Evolutionary conservation across 2,329 filamentous ascomycete species (phyloP).

Genomic region (Colletotrichum navitas): DNA sequence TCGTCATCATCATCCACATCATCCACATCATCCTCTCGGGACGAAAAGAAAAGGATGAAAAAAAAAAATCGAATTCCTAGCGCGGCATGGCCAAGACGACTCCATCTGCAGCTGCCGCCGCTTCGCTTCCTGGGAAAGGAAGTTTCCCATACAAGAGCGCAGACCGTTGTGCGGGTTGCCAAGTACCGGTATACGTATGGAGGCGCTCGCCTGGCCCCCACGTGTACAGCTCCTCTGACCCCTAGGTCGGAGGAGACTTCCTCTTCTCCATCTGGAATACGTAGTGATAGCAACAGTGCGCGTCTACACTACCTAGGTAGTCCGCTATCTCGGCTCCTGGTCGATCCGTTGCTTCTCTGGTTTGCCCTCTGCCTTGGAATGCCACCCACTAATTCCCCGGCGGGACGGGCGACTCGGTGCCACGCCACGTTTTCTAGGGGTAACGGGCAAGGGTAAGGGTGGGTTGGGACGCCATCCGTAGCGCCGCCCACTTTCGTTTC

Average conservation of each 20-base stretch:
- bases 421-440: background rate
- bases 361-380: conserved; percentile 11
- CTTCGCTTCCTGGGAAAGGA: background rate
- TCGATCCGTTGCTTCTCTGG: conserved; percentile 6
- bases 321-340: conserved; percentile 3
- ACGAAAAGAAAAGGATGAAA: too few relatives aligned
- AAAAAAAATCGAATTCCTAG: background rate
- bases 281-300: background rate
- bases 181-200: background rate
- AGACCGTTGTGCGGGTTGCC: conserved; percentile 5
- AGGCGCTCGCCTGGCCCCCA: background rate
- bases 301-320: background rate
- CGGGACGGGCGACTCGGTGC: background rate
- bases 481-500: conserved; percentile 39
- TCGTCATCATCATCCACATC: background rate
- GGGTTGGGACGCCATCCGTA: background rate
- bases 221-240: background rate
- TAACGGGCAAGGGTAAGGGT: background rate
- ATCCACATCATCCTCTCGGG: background rate
- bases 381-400: conserved; percentile 16
- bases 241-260: background rate
- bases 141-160: background rate
- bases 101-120: conserved; percentile 13
- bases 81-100: conserved; percentile 1
- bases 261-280: background rate